These are phyloP conservation scores for Aspergillus alliaceus DNA, from an alignment of 2,329 filamentous ascomycete genomes.

Conservation along the genomic window DNA sequence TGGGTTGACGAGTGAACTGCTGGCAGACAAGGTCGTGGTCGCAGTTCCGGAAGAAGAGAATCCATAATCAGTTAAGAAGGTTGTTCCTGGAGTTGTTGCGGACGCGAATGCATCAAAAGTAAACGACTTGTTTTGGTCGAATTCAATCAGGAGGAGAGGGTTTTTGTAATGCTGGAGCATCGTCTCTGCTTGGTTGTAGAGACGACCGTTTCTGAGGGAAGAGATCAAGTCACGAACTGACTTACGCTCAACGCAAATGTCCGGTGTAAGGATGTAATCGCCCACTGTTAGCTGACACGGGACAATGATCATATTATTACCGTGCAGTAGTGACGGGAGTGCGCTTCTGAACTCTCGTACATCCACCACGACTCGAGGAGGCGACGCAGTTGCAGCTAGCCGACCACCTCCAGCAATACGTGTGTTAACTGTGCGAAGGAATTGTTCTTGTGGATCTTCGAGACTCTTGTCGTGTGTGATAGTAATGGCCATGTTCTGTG, in stretches of 20 bases:
- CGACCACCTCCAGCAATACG: slow-evolving; percentile 91
- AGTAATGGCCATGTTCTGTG: slow-evolving; percentile 78
- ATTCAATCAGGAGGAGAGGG: slow-evolving; percentile 93
- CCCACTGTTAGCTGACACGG: slow-evolving; percentile 96
- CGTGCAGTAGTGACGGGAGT: slow-evolving; percentile 86
- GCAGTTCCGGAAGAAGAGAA: slow-evolving; percentile 38
- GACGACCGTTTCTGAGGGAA: slow-evolving; percentile 85
- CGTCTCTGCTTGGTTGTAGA: slow-evolving; percentile 88
- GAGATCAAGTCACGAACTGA: slow-evolving; percentile 87
- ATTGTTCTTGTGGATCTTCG: slow-evolving; percentile 84
- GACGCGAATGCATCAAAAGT: slow-evolving; percentile 71
- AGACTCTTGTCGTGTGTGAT: slow-evolving; percentile 71
- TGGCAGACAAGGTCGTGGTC: slow-evolving; percentile 57
- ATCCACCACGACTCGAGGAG: slow-evolving; percentile 89
- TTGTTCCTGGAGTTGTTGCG: slow-evolving; percentile 40
- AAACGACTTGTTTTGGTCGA: slow-evolving; percentile 96
- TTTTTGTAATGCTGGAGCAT: slow-evolving; percentile 93
- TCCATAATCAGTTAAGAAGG: slow-evolving; percentile 55
- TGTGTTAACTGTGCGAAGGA: slow-evolving; percentile 93
- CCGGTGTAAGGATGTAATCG: slow-evolving; percentile 89
- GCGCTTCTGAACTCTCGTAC: slow-evolving; percentile 95
- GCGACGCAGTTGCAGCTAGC: slow-evolving; percentile 77
- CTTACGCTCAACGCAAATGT: slow-evolving; percentile 93
- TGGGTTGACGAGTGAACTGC: slow-evolving; percentile 62
- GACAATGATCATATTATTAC: slow-evolving; percentile 80